Evolutionary conservation across 148 eudicot genomes (phyloP).

Genomic region (Rhododendron mucronatum): DNA sequence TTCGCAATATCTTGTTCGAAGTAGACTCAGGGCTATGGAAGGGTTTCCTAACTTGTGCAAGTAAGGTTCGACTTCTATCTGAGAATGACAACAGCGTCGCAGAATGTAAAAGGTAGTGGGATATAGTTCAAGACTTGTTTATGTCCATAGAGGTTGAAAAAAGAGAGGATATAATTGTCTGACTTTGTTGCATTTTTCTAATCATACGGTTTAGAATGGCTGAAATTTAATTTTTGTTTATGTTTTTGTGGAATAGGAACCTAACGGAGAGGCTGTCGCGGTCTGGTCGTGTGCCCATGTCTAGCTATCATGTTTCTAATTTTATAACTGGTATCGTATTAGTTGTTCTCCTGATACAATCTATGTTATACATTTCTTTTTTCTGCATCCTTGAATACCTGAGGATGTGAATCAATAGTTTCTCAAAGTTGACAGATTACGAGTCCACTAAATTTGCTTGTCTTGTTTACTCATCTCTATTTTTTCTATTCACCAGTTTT

Average conservation of each 20-base stretch:
- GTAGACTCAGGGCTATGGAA: slow-evolving; percentile 7
- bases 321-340: slow-evolving; percentile 7
- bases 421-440: neutral
- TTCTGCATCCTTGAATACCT: neutral
- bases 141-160: neutral
- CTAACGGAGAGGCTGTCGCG: neutral
- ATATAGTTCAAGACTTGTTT: neutral
- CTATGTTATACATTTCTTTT: neutral
- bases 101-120: slow-evolving; percentile 8
- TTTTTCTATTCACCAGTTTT: neutral
- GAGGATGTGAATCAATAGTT: neutral
- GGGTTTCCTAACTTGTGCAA: neutral
- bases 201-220: neutral
- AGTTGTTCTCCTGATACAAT: neutral
- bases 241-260: slow-evolving; percentile 1
- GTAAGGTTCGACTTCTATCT: slow-evolving; percentile 13
- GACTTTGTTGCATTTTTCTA: neutral
- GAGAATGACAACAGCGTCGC: neutral
- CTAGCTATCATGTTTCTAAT: slow-evolving; percentile 5
- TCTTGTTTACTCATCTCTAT: neutral
- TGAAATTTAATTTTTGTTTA: neutral
- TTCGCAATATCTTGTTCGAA: slow-evolving; percentile 1
- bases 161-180: neutral
- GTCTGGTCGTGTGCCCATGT: slow-evolving; percentile 5
- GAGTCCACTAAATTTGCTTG: neutral